Conservation (phyloP, 2,329 filamentous ascomycete species). For the Alternaria sp. region DNA sequence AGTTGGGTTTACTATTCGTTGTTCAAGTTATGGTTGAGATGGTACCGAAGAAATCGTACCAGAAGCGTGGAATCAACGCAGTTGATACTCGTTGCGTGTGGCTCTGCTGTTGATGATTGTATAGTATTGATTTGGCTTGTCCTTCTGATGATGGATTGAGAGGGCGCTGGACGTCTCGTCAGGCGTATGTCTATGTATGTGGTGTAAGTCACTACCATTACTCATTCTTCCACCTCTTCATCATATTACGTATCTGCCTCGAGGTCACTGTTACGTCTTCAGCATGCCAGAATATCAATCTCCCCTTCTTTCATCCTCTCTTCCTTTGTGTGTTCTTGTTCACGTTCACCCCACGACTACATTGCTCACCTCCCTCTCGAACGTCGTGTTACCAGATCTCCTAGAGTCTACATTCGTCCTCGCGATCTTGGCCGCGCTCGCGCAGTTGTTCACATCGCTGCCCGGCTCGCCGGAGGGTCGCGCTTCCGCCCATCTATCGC, state of each 20-base stretch:
- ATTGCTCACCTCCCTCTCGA: background rate
- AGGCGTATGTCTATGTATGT: background rate
- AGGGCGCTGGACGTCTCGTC: background rate
- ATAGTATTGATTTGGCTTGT: background rate
- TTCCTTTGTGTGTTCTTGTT: background rate
- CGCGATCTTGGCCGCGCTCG: background rate
- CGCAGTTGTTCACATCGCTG: background rate
- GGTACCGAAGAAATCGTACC: background rate
- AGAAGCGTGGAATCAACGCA: background rate
- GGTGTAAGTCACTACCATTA: background rate
- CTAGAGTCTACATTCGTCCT: accelerated
- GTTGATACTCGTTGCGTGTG: background rate
- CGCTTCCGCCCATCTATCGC: background rate
- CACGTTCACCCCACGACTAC: background rate
- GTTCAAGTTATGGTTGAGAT: background rate
- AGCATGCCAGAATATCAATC: background rate
- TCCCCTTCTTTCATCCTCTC: accelerated
- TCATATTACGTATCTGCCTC: background rate
- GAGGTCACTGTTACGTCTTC: background rate
- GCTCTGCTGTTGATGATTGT: background rate
- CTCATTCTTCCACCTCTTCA: background rate
- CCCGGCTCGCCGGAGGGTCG: background rate
- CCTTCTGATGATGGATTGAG: background rate
- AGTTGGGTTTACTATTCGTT: background rate
- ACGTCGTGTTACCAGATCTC: background rate